Evolutionary conservation across 192 early-diverging fungal genomes (phyloP), one percentile per base, ranked within the genome.

Genomic region (Backusella psychrophila): DNA sequence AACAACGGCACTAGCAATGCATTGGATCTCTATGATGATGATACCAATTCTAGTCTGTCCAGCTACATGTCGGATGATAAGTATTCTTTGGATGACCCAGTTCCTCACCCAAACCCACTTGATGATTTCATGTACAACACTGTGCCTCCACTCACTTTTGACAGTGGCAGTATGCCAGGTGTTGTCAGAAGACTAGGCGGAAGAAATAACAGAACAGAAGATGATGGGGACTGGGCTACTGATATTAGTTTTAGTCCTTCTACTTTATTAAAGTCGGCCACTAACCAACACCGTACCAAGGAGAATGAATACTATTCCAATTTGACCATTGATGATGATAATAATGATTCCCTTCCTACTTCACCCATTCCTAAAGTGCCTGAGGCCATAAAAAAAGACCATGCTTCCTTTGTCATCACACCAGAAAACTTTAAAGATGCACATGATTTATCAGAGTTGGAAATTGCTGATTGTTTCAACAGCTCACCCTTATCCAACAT

Each of bases 81-180:
- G 39, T 75, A 66, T 34, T 75, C 74, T 17, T 23, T 73, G 3
- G 46, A 34, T 34, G 65, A 75, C 23, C 36, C 35, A 0, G 39
- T 34, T 14, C 17, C 23, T 33, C 29, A 17, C 7, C 31, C 66
- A 29, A 42, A 63, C 41, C 63, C 66, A n/a, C n/a, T 75, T 31
- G 74, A 75, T 35, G 59, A 23, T 8, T 75, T 75, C 31, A 75
- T 75, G 74, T 75, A 67, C 34, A 65, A 75, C 41, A 36, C 38
- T 1, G n/a, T 39, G 15, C 36, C 73, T 15, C 26, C 42, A 4
- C 39, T 36, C 6, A 71, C 65, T 12, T 33, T 38, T 46, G 65
- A 65, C 11, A 15, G 14, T 42, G 29, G 15, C 46, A n/a, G 29
- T n/a, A n/a, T 67, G 31, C 59, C 74, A 34, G 72, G 53, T 39